Base-by-base conservation (phyloP, 768 basidiomycete genomes). In the Cubamyces lactineus region DNA sequence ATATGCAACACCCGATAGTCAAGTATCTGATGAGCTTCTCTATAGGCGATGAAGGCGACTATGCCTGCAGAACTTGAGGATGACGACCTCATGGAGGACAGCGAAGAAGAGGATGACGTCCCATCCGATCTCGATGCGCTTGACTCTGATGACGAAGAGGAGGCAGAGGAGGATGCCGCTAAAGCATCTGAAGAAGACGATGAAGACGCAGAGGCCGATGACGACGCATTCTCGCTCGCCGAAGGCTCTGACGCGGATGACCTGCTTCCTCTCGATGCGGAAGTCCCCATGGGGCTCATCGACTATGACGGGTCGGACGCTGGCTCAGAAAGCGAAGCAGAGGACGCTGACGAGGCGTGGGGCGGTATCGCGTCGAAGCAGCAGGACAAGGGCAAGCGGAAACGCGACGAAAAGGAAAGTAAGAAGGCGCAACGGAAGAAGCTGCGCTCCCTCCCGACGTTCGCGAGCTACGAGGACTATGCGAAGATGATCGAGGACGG, bases 391-490 rank as follows among this genome's bases (percentile, higher is more conserved):
- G 57, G 65, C 24, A 86, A 82, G 71, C 77, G 84, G 61, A 86
- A 84, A 70, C 69, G 75, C 49, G 72, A 66, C 15, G 75, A 70
- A 23, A 73, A 74, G 12, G 73, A 77, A 21, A 75, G 77, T 24
- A 69, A 72, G 52, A 74, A 75, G 60, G 78, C 73, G 69, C 82
- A 80, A 75, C 82, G 86, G 75, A 92, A 92, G 79, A 93, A 87
- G 76, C 70, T 83, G 70, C 79, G 78, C 59, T 80, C 84, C 11
- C 70, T 92, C 65, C 90, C 91, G 5, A 92, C 88, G 39, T 94
- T 94, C 70, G 92, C 92, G 12, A 91, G 85, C 69, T 93, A 93
- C 68, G 92, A 94, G 61, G 92, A 93, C 59, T 94, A 92, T 66
- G 88, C 87, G 47, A 86, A 79, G 76, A 80, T 94, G 84, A 94